A percentile compares a stretch with the other conserved stretches of the same genome.
These are phyloP conservation scores for Chloranthus sessilifolius DNA, from an alignment of 164 flowering plant genomes.

Conservation along the genomic window DNA sequence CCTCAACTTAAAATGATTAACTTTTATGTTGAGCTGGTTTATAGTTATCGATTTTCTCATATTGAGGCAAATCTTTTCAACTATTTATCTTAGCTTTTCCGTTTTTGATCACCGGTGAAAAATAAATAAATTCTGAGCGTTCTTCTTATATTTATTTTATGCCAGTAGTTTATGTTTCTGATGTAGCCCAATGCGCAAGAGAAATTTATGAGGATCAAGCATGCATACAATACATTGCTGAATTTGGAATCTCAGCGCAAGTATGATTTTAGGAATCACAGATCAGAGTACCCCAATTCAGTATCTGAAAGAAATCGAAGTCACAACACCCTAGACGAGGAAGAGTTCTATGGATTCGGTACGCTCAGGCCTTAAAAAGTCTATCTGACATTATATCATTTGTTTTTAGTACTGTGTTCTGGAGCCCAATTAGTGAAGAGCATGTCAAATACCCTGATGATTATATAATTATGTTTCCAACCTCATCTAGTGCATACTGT, in stretches of 20 bases:
- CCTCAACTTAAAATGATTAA: too few species aligned
- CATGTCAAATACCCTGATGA: too few species aligned
- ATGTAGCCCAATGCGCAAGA: slow-evolving; percentile 79
- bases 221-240: slow-evolving; percentile 80
- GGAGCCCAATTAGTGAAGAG: neutral
- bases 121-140: neutral
- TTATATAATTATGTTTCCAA: neutral
- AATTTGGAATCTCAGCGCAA: slow-evolving; percentile 55
- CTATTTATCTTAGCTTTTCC: too few species aligned
- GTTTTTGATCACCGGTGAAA: neutral
- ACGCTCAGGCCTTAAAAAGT: too few species aligned
- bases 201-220: slow-evolving; percentile 91
- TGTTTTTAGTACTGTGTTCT: neutral
- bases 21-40: too few species aligned
- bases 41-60: too few species aligned
- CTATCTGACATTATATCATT: too few species aligned
- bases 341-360: slow-evolving; percentile 95
- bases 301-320: slow-evolving; percentile 35
- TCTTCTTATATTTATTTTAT: neutral
- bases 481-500: slow-evolving; percentile 2
- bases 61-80: too few species aligned
- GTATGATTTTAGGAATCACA: slow-evolving; percentile 33
- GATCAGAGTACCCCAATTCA: slow-evolving; percentile 43
- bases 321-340: slow-evolving; percentile 43
- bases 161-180: neutral